Evolutionary conservation across 148 eudicot genomes (phyloP).

Genomic region (Heliamphora exappendiculata): DNA sequence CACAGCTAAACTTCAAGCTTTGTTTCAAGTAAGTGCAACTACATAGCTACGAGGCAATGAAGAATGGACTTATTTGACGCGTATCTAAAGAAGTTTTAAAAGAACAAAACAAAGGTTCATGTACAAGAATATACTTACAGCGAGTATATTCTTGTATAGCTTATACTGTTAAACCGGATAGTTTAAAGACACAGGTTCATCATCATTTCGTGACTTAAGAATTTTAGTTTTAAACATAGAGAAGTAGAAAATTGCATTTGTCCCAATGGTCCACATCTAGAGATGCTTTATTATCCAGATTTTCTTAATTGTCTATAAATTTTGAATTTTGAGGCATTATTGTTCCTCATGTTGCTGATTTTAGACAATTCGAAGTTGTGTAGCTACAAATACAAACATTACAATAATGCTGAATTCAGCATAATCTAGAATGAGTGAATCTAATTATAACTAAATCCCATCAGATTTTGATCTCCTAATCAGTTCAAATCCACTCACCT

Average conservation of each 20-base stretch:
- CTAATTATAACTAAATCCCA: not conserved
- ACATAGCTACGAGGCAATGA: too few species aligned
- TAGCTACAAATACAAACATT: not conserved
- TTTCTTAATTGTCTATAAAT: not conserved
- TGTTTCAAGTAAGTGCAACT: too few species aligned
- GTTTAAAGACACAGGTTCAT: not conserved
- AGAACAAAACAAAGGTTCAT: too few species aligned
- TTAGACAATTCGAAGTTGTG: not conserved
- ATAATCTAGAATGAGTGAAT: not conserved
- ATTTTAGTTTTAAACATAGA: not conserved
- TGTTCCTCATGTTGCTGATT: not conserved
- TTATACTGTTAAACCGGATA: not conserved
- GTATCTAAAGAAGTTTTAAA: not conserved
- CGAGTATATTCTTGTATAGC: not conserved
- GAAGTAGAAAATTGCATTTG: not conserved
- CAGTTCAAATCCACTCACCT: slow-evolving; percentile 35
- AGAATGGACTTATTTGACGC: too few species aligned
- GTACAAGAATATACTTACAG: not conserved
- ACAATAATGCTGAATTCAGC: not conserved
- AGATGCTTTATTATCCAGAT: not conserved
- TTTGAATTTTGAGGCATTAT: not conserved
- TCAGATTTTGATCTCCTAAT: not conserved
- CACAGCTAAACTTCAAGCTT: too few species aligned
- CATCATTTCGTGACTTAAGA: not conserved
- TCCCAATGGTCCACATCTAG: not conserved